Evolutionary conservation across 1,284 basidiomycete species (phyloP).

Genomic region (Ceratobasidium sp.): DNA sequence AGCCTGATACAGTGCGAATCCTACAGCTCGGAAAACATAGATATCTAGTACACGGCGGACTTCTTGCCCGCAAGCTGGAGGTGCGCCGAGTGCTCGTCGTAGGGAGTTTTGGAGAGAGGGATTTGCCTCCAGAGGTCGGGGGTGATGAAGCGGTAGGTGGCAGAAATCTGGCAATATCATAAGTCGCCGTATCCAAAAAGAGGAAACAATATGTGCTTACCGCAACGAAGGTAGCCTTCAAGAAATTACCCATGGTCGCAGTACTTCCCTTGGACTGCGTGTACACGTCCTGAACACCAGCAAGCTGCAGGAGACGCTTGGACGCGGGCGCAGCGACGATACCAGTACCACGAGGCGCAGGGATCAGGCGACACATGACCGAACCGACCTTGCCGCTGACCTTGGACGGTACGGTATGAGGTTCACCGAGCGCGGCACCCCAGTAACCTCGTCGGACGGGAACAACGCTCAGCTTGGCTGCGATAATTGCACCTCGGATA

Average conservation of each 20-base stretch:
- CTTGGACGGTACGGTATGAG: constrained; percentile 99
- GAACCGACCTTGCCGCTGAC: constrained; percentile 99
- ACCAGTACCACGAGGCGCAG: constrained; percentile 98
- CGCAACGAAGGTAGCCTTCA: constrained; percentile 98
- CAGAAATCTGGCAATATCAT: constrained; percentile 75
- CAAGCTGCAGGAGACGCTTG: constrained; percentile 96
- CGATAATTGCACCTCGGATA: constrained; percentile 98
- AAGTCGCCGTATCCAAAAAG: constrained; percentile 4
- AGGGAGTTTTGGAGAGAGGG: constrained; percentile 87
- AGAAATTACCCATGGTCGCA: constrained; percentile 99
- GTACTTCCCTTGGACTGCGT: constrained; percentile 98
- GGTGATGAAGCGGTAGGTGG: constrained; percentile 97
- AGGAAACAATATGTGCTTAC: constrained; percentile 61
- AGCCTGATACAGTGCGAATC: constrained; percentile 34
- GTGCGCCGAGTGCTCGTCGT: constrained; percentile 93
- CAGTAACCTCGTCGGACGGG: constrained; percentile 99
- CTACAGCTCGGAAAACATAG: constrained; percentile 39
- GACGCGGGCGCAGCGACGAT: constrained; percentile 98
- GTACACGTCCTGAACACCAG: constrained; percentile 95
- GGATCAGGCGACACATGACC: constrained; percentile 99
- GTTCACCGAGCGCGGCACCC: constrained; percentile 98
- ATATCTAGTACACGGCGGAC: constrained; percentile 76
- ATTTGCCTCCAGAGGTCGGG: constrained; percentile 98
- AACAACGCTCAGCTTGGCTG: constrained; percentile 94
- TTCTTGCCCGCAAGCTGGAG: constrained; percentile 84